These are phyloP conservation scores for Sphenostylis stenocarpa DNA, from an alignment of 306 rosid genomes.

Conservation along the genomic window DNA sequence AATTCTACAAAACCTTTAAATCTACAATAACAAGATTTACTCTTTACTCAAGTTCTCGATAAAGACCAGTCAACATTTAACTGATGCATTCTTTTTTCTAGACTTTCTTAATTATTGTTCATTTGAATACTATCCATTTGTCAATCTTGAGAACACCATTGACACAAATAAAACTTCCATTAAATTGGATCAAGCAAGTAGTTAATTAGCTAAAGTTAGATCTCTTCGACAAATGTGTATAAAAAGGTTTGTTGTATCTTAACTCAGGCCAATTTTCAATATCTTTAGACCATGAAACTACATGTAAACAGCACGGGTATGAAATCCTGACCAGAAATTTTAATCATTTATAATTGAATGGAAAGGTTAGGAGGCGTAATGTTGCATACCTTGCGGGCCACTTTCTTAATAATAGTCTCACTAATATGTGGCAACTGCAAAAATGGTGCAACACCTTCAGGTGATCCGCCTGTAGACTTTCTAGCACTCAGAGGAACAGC, in stretches of 20 bases:
- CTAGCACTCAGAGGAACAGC: conserved; percentile 96
- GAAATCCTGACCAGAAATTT: conserved; percentile 13
- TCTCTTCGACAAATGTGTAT: not conserved
- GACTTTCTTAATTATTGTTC: not conserved
- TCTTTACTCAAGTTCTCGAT: not conserved
- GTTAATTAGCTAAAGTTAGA: conserved; percentile 11
- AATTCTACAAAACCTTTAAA: not conserved
- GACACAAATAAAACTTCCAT: conserved; percentile 15
- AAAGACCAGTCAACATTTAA: not conserved
- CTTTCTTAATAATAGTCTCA: conserved; percentile 83
- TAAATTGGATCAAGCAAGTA: conserved; percentile 2
- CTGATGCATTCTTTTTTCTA: not conserved
- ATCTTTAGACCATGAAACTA: conserved; percentile 10
- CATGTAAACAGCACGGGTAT: not conserved
- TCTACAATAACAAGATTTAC: not conserved
- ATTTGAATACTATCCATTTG: conserved; percentile 21
- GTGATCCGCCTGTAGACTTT: conserved; percentile 84
- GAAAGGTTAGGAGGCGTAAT: not conserved
- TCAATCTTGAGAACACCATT: conserved; percentile 4
- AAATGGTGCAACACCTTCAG: conserved; percentile 96
- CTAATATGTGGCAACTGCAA: conserved; percentile 93
- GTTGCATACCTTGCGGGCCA: conserved; percentile 80
- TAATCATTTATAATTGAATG: conserved; percentile 21
- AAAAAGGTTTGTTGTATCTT: not conserved
- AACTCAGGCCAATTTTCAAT: conserved; percentile 12